These are phyloP conservation scores for Ganoderma boninense DNA, from an alignment of 1,284 basidiomycete species.

Conservation along the genomic window DNA sequence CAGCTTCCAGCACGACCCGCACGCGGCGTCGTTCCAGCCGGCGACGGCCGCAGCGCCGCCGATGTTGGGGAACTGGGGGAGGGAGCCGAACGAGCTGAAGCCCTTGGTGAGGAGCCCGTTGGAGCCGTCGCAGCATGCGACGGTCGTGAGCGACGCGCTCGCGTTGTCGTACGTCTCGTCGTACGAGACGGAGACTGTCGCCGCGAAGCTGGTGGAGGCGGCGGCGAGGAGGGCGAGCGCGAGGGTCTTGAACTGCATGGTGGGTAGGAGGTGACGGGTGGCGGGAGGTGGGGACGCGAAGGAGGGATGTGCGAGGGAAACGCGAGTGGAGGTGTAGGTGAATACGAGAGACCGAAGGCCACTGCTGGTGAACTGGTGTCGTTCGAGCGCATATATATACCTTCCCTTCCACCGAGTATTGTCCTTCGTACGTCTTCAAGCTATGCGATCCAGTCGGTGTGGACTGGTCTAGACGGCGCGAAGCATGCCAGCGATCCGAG, in stretches of 20 bases:
- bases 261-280: constrained; percentile 17
- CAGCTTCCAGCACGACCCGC: constrained; percentile 58
- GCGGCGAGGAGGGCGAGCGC: constrained; percentile 35
- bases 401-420: neutral
- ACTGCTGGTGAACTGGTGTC: constrained; percentile 13
- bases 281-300: neutral
- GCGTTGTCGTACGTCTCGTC: constrained; percentile 54
- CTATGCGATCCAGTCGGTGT: neutral
- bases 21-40: constrained; percentile 51
- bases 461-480: neutral
- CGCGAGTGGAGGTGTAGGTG: neutral
- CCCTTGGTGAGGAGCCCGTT: constrained; percentile 52
- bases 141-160: constrained; percentile 41
- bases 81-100: constrained; percentile 54
- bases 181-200: constrained; percentile 47
- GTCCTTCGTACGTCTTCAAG: neutral
- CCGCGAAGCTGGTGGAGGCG: constrained; percentile 32
- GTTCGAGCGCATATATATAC: constrained; percentile 19
- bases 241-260: constrained; percentile 34
- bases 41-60: constrained; percentile 52
- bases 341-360: constrained; percentile 2
- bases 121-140: constrained; percentile 59
- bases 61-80: constrained; percentile 59
- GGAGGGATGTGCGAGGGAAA: neutral
- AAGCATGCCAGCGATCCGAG: constrained; percentile 7